Percentiles rank a stretch among this genome's conserved stretches.
phyloP scores from a whole-genome alignment of 2,329 filamentous ascomycete genomes.

The Leptographium flavum region DNA sequence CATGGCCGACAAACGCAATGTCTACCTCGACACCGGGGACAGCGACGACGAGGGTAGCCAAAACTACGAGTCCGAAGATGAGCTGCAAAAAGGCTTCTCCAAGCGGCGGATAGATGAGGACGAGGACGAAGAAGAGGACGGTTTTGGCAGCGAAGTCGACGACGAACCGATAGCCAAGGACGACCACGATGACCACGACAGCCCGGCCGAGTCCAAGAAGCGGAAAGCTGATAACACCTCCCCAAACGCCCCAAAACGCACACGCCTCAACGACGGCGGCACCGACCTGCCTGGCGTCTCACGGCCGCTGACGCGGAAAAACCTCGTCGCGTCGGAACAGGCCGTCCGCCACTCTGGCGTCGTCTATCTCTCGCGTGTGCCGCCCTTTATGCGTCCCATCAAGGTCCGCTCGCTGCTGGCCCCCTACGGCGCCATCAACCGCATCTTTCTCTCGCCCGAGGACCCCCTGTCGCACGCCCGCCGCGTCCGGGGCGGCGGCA shows the following conservation, averaged over 20 bases:
- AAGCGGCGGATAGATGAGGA: constrained; percentile 40
- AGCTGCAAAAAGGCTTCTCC: constrained; percentile 47
- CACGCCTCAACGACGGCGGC: not conserved
- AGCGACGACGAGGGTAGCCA: constrained; percentile 44
- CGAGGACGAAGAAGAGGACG: not conserved
- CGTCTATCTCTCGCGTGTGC: constrained; percentile 69
- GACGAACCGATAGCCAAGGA: not conserved
- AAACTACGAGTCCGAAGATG: constrained; percentile 56
- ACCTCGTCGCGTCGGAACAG: constrained; percentile 49
- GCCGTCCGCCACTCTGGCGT: constrained; percentile 63
- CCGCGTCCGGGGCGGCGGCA: constrained; percentile 59
- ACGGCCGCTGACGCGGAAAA: constrained; percentile 48
- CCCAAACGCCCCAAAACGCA: constrained; percentile 5
- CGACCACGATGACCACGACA: constrained; percentile 1
- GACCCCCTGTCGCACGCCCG: constrained; percentile 50
- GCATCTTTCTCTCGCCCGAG: constrained; percentile 68
- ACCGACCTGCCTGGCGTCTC: constrained; percentile 29
- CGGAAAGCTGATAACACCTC: not conserved
- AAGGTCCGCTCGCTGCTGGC: constrained; percentile 64
- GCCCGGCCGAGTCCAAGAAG: not conserved
- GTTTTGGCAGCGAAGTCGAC: not conserved
- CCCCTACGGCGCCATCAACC: constrained; percentile 61
- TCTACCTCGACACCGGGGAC: constrained; percentile 49
- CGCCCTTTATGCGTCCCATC: constrained; percentile 75
- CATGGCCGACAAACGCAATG: constrained; percentile 60